These are phyloP conservation scores for Geum urbanum DNA, from an alignment of 306 rosid species.

Conservation along the genomic window DNA sequence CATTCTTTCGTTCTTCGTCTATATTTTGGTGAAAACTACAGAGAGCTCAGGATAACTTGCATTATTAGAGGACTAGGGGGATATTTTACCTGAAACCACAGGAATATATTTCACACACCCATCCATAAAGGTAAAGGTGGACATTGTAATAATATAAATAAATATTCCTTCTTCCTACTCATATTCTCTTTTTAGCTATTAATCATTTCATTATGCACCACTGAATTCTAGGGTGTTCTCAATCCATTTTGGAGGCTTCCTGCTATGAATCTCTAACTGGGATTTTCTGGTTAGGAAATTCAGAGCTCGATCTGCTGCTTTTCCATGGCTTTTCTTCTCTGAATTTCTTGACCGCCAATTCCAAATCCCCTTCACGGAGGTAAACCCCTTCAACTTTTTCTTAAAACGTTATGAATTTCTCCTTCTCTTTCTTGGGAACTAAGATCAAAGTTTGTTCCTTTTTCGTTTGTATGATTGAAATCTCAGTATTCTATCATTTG, in stretches of 20 bases:
- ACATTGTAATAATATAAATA: conserved; percentile 7
- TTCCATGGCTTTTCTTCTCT: conserved; percentile 30
- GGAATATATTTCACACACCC: conserved; percentile 23
- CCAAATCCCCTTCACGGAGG: conserved; percentile 46
- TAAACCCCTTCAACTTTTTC: conserved; percentile 31
- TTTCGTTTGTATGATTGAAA: not conserved
- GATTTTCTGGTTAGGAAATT: conserved; percentile 28
- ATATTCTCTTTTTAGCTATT: not conserved
- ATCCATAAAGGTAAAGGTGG: conserved; percentile 44
- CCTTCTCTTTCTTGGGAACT: not conserved
- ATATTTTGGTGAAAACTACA: not conserved
- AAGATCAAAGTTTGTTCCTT: not conserved
- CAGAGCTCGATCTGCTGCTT: conserved; percentile 37
- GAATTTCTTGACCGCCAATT: conserved; percentile 31
- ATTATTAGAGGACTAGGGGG: not conserved
- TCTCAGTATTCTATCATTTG: conserved; percentile 8
- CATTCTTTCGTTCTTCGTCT: not conserved
- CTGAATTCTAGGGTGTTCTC: conserved; percentile 25
- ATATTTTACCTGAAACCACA: not conserved
- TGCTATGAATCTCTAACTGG: conserved; percentile 44
- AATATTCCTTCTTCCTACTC: not conserved
- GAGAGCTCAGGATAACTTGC: not conserved
- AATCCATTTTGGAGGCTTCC: conserved; percentile 11
- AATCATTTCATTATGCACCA: conserved; percentile 19
- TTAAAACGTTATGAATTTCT: not conserved